Evolutionary conservation across 2,329 filamentous ascomycete species (phyloP), one percentile per base, ranked within the genome.

Genomic region (Penicillium sp.): DNA sequence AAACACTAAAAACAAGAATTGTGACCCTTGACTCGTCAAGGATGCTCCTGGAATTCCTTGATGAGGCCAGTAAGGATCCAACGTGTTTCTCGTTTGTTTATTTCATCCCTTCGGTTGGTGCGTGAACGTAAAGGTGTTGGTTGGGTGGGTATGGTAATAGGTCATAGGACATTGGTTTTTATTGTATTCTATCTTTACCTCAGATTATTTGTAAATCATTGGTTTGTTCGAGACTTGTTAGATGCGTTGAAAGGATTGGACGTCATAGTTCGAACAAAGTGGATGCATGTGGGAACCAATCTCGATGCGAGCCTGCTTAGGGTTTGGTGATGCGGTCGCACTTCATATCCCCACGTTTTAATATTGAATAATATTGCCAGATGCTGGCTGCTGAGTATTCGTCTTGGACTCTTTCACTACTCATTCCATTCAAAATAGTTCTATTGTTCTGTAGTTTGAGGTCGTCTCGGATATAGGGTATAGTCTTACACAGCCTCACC

Each of bases 71-170:
- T 56, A 66, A 64, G 63, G 63, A 65, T 48, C 27, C 41, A 33
- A 31, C 33, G 24, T 27, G n/a, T 39, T 51, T 46, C 26, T 54
- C 24, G 50, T 48, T 57, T 61, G 26, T 45, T 56, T 55, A 57
- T 55, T 60, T 48, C 51, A 66, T 62, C 62, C 63, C 63, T 66
- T 55, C 52, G 45, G 44, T 64, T 56, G 60, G 63, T 66, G 63
- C 63, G 63, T 66, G 63, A 66, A 45, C 59, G 46, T 63, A 65
- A 41, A 41, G 53, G 50, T n/a, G 29, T 37, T 19, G 21, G 31
- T 47, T 24, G 19, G 21, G 24, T 33, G 45, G 46, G 27, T 29
- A 58, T 43, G 53, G 55, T 58, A 59, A 56, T 57, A 47, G 45
- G 48, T 52, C 56, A 53, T 56, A 45, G 27, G 35, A 41, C 3